A percentile compares a stretch with the other conserved stretches of the same genome.
These are phyloP conservation scores for Stipa capillata DNA, from an alignment of 176 grass and related monocot species.

Conservation along the genomic window DNA sequence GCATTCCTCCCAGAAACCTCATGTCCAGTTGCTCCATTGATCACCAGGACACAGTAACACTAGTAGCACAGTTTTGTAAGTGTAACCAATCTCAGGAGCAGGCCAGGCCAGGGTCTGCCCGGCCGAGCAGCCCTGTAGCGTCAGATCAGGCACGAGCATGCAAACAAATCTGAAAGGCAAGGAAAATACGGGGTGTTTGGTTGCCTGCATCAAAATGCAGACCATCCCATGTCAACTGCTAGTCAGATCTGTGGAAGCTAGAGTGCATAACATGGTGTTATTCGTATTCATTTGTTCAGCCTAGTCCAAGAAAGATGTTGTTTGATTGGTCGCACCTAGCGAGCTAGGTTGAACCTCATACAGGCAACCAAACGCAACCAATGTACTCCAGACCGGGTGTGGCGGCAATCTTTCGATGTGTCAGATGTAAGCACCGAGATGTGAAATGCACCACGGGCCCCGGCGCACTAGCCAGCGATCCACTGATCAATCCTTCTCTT, in stretches of 20 bases:
- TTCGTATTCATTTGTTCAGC: too few species aligned
- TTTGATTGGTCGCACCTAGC: too few species aligned
- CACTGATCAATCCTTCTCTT: neutral
- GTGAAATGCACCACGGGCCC: neutral
- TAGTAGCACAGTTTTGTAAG: too few species aligned
- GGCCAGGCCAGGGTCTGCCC: neutral
- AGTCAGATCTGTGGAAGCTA: too few species aligned
- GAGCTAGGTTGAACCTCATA: too few species aligned
- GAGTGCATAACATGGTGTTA: too few species aligned
- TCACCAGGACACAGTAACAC: neutral
- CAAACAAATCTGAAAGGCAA: neutral
- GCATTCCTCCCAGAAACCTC: neutral
- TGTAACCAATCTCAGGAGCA: neutral
- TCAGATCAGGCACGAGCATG: neutral
- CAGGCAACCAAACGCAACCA: too few species aligned
- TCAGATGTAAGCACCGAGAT: neutral
- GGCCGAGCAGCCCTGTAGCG: neutral
- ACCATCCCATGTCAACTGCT: too few species aligned
- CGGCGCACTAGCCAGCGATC: neutral
- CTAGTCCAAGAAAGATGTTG: too few species aligned
- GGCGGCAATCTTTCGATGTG: neutral
- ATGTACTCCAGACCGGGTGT: too few species aligned
- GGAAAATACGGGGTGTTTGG: too few species aligned
- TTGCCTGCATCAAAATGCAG: too few species aligned
- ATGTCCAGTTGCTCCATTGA: neutral